Base-by-base conservation (phyloP, 257 asterid species). In the Buddleja alternifolia region DNA sequence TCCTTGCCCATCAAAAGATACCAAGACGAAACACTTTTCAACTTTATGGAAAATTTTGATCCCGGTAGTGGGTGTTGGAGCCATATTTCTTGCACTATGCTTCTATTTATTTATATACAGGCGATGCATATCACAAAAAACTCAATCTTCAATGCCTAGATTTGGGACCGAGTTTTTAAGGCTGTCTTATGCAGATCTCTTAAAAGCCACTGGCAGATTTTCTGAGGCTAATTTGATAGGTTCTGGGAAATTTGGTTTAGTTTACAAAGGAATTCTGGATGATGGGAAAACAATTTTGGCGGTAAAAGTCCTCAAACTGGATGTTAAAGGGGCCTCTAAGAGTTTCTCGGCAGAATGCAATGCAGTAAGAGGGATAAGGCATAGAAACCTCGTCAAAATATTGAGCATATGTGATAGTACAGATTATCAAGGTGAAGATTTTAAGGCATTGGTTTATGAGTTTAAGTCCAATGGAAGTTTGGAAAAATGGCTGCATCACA, bases 311-410 rank as follows among this genome's bases (percentile, higher is more conserved):
- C 63, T 74, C 25, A 63, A 73, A 46, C 55, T 69, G n/a, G 34
- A 64, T 32, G 55, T 48, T 10, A 10, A 39, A 19, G 79, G 82
- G 32, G 74, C 79, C 16, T 63, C 69, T n/a, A 78, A 50, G 40
- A 73, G 77, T 63, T 69, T 63, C 23, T 25, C 51, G 25, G 36
- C 77, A 10, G 69, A 78, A 61, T 73, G 74, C 59, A 71, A 15
- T 17, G 50, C 73, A 8, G 14, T 63, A 48, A 55, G 59, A 37
- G 54, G 17, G 4, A 45, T 57, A 19, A 66, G 73, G 34, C 82
- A 64, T 8, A 10, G 50, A 54, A 78, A 46, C n/a, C n/a, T n/a
- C n/a, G n/a, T n/a, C n/a, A n/a, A n/a, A n/a, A n/a, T n/a, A n/a
- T n/a, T n/a, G n/a, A n/a, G n/a, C n/a, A n/a, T n/a, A n/a, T n/a